These are phyloP conservation scores for Aspergillus proliferans DNA, from an alignment of 2,329 filamentous ascomycete genomes.

Conservation along the genomic window DNA sequence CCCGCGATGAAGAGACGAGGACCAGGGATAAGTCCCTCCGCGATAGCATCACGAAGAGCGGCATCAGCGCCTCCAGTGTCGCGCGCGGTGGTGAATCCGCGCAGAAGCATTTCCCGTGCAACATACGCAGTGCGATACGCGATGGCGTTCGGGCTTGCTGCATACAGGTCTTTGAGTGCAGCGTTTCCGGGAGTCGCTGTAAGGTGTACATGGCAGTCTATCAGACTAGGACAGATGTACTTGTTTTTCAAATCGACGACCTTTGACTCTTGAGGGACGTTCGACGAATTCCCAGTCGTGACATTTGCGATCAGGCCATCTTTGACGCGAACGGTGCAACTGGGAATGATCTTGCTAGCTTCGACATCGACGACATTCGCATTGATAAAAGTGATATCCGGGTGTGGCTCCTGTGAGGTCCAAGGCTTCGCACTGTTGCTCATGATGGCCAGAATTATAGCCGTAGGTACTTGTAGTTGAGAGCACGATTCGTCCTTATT, in stretches of 20 bases:
- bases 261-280: slow-evolving; percentile 6
- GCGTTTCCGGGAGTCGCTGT: slow-evolving; percentile 40
- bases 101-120: slow-evolving; percentile 41
- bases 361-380: slow-evolving; percentile 41
- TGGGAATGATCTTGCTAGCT: slow-evolving; percentile 24
- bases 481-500: no score
- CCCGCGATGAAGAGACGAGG: slow-evolving; percentile 51
- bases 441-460: no score
- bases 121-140: slow-evolving; percentile 9
- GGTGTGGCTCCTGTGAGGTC: slow-evolving; percentile 12
- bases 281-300: slow-evolving; percentile 4
- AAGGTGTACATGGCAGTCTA: slow-evolving; percentile 49
- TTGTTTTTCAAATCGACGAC: slow-evolving; percentile 34
- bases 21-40: slow-evolving; percentile 48
- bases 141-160: slow-evolving; percentile 23
- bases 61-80: slow-evolving; percentile 52
- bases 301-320: slow-evolving; percentile 30
- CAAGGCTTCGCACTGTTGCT: slow-evolving; percentile 17
- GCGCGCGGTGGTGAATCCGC: slow-evolving; percentile 54
- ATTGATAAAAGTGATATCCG: slow-evolving; percentile 34
- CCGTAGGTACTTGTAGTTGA: no score
- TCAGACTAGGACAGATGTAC: slow-evolving; percentile 47
- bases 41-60: slow-evolving; percentile 42
- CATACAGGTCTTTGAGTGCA: slow-evolving; percentile 31
- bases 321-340: slow-evolving; percentile 29